These are phyloP conservation scores for Tolypocladium cylindrosporum DNA, from an alignment of 2,329 filamentous ascomycete species.

Conservation along the genomic window DNA sequence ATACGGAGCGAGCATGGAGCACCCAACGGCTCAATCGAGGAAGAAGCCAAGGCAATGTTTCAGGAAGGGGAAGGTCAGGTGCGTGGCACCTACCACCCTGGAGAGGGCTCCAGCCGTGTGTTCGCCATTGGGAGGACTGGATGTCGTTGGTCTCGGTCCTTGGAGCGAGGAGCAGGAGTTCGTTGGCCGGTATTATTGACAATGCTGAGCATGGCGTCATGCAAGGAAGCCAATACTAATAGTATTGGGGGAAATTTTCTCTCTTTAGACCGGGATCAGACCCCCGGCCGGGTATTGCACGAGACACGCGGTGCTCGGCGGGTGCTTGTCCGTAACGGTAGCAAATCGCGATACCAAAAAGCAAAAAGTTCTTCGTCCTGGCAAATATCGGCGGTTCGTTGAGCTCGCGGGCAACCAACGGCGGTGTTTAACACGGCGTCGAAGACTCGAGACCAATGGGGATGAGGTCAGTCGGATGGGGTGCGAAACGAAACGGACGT, in stretches of 20 bases:
- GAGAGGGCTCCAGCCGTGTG: neutral
- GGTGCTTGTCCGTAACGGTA: neutral
- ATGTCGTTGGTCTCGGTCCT: neutral
- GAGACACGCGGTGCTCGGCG: neutral
- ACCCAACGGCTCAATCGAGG: neutral
- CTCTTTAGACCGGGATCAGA: neutral
- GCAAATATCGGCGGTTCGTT: neutral
- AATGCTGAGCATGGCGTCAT: neutral
- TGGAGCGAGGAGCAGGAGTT: neutral
- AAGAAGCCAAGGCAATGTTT: neutral
- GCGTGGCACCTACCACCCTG: neutral
- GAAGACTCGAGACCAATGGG: neutral
- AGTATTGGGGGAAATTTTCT: neutral
- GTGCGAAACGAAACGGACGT: neutral
- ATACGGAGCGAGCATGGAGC: neutral
- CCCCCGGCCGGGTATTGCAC: neutral
- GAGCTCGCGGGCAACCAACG: neutral
- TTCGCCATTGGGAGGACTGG: neutral
- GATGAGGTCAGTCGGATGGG: neutral
- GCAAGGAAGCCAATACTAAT: neutral
- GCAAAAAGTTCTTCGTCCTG: neutral
- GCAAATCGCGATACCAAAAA: neutral
- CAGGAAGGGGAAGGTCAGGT: neutral
- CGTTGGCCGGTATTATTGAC: neutral
- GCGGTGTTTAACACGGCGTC: neutral